Base-by-base conservation (phyloP, 352 stramenopile genomes). In the Phytophthora sp. region DNA sequence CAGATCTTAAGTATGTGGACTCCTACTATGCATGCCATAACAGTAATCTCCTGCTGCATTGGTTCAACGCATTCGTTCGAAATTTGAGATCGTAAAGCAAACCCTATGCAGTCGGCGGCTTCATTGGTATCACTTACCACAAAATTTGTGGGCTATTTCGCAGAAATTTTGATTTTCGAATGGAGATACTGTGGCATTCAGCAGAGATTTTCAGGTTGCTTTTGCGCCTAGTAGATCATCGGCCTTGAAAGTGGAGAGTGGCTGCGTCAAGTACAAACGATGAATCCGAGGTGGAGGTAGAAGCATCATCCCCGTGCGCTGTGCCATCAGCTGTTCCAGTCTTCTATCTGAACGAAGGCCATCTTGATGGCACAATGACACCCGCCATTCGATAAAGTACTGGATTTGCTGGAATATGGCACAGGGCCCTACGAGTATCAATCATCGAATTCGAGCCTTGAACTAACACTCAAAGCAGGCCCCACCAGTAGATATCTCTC, bases 11-110 rank as follows among this genome's bases (percentile, higher is more conserved):
- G 3, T 84, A 74, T 24, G 9, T 15, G 15, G 23, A 45, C 6
- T 3, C 35, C 9, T 78, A 57, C 24, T 3, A 59, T 24, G 53
- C 52, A 1, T 86, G 76, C 31, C 20, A 77, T 3, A 60, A 54
- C 5, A 74, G 78, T 33, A n/a, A 60, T 50, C 11, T 73, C 81
- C 35, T 88, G 79, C 56, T 63, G 42, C 0, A 70, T 77, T 26
- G 79, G 74, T n/a, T n/a, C n/a, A n/a, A n/a, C n/a, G n/a, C n/a
- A n/a, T n/a, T n/a, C n/a, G n/a, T n/a, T n/a, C n/a, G n/a, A n/a
- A n/a, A n/a, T n/a, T n/a, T n/a, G n/a, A n/a, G n/a, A n/a, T n/a
- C n/a, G n/a, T n/a, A n/a, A n/a, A n/a, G n/a, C n/a, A n/a, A n/a
- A n/a, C n/a, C n/a, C n/a, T n/a, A n/a, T n/a, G n/a, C n/a, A n/a